Percentiles rank a stretch among this genome's conserved stretches.
Evolutionary conservation across 345 rosid genomes (phyloP).

Genomic region (Salix brachista): DNA sequence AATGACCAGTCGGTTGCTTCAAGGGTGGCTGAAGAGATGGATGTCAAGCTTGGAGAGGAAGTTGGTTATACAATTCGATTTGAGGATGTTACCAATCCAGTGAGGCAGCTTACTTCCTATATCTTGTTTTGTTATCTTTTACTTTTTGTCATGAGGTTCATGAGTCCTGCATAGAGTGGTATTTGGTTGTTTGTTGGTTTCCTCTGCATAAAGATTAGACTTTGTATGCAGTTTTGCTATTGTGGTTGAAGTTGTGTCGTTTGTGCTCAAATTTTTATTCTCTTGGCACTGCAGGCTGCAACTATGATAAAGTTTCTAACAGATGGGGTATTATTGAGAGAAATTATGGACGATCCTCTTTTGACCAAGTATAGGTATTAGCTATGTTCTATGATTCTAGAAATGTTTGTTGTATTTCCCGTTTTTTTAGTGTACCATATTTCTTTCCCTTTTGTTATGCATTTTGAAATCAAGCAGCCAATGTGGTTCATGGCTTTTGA

Average conservation of each 20-base stretch:
- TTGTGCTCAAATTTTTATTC: constrained; percentile 10
- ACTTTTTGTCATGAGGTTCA: constrained; percentile 1
- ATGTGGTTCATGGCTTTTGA: neutral
- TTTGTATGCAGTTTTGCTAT: neutral
- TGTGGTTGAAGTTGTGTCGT: neutral
- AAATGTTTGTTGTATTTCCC: neutral
- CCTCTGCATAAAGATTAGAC: neutral
- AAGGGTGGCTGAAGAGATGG: constrained; percentile 96
- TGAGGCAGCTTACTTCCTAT: constrained; percentile 30
- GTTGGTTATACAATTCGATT: constrained; percentile 92
- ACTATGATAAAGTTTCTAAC: constrained; percentile 87
- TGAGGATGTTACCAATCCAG: constrained; percentile 80
- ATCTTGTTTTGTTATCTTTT: constrained; percentile 4
- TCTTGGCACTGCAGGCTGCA: constrained; percentile 57
- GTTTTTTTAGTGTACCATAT: neutral
- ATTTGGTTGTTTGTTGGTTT: neutral
- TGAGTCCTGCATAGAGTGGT: neutral
- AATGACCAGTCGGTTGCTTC: constrained; percentile 74
- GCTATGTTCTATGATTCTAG: constrained; percentile 10
- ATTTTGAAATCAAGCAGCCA: neutral
- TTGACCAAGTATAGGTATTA: constrained; percentile 87
- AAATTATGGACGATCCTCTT: constrained; percentile 99
- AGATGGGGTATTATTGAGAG: constrained; percentile 88
- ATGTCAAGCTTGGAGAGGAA: constrained; percentile 90
- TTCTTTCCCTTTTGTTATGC: neutral